Base-by-base conservation (phyloP, 495 filamentous ascomycete genomes). In the Podospora comata region DNA sequence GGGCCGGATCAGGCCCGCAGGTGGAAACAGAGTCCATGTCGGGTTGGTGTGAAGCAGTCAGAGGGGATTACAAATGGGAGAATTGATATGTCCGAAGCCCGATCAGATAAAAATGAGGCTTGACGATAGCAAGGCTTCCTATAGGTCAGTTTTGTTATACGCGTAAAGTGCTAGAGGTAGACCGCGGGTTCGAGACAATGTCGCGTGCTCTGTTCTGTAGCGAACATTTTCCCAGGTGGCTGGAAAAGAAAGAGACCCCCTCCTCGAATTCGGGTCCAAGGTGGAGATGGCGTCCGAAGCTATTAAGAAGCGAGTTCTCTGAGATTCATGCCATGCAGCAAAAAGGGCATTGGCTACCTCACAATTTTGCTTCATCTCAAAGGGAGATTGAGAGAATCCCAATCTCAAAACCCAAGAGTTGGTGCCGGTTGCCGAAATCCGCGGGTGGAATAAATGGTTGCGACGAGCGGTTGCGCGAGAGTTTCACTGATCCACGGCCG, bases 401-500 rank as follows among this genome's bases (percentile, higher is more conserved):
- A 58, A 48, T 48, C 23, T 23, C 23, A 0, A 23, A 23, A 23
- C 23, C 23, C 1, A 23, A 23, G 39, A 48, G 39, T 13, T 13
- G 39, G 7, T 48, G 39, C 39, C 39, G 39, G 39, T 11, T 48
- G 39, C 55, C 55, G 55, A 58, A 58, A n/a, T 58, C n/a, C 55
- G 55, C 55, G 4, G 15, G 23, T 58, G 55, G 23, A 23, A 23
- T 23, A 23, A 23, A 2, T 23, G 20, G 20, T 23, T 23, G 20
- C 20, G 20, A 23, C 20, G 20, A 23, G 20, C 20, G 20, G 20
- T 20, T 7, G 55, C 3, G 23, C 5, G 55, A 58, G 55, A 58
- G 23, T 58, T 58, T 58, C 55, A 58, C n/a, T 58, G 55, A 58
- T 58, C 55, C 55, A 20, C 55, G 11, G 55, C 23, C 55, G 23